Evolutionary conservation across 352 stramenopile species (phyloP).

Genomic region (Phytopythium aichiense): DNA sequence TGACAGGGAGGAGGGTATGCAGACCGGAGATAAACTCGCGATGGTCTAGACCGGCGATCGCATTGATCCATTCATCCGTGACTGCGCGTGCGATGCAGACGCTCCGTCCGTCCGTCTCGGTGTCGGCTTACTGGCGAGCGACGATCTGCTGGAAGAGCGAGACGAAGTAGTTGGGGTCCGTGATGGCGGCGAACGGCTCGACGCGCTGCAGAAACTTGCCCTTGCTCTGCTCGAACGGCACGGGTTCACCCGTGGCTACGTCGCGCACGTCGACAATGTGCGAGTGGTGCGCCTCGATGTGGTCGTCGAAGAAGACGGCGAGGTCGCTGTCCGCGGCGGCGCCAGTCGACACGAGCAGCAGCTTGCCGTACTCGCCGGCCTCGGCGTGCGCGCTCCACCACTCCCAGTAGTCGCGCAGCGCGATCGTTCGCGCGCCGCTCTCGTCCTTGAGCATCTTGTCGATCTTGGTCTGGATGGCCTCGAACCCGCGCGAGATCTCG

Average conservation of each 20-base stretch:
- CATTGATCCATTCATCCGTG: background rate
- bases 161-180: slow-evolving; percentile 71
- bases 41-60: background rate
- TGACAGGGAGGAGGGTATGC: too few species aligned
- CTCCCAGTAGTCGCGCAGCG: slow-evolving; percentile 82
- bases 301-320: slow-evolving; percentile 73
- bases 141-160: slow-evolving; percentile 39
- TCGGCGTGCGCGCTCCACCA: slow-evolving; percentile 84
- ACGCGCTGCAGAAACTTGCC: slow-evolving; percentile 64
- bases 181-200: slow-evolving; percentile 80
- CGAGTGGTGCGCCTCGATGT: slow-evolving; percentile 65
- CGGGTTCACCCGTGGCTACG: slow-evolving; percentile 29
- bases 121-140: background rate
- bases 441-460: slow-evolving; percentile 21
- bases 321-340: slow-evolving; percentile 7
- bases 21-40: too few species aligned
- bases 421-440: slow-evolving; percentile 33
- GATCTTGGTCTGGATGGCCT: slow-evolving; percentile 37
- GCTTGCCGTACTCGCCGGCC: slow-evolving; percentile 68
- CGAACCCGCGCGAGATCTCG: slow-evolving; percentile 56
- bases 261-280: slow-evolving; percentile 84
- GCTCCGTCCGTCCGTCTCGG: background rate
- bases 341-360: slow-evolving; percentile 46
- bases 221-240: slow-evolving; percentile 54
- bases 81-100: background rate